Evolutionary conservation across 1,284 basidiomycete species (phyloP), one percentile per base, ranked within the genome.

Genomic region (Cryptococcus deneoformans): DNA sequence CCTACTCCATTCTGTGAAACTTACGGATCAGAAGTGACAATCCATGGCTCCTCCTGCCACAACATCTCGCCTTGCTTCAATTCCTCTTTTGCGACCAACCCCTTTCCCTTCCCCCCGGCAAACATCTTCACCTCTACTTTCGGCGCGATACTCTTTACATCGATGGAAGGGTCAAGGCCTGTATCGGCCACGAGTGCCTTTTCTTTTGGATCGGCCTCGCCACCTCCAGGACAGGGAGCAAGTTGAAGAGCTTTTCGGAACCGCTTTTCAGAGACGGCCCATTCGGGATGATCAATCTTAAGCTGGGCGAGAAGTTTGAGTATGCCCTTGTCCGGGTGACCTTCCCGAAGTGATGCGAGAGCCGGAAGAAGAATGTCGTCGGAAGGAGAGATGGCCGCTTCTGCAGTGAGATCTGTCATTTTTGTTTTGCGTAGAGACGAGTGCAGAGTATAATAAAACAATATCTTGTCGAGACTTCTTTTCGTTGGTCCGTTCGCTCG

Each of bases 261-360:
- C 12, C 90, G 83, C 70, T 90, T 91, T 75, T 92, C 90, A 72
- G 87, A 88, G 60, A 92, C 87, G 0, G 81, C 73, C 89, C 89
- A 91, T 20, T 82, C 79, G 1, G 87, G 83, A 63, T 87, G 78
- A 5, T 79, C 76, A 6, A 80, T 70, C 37, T 87, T 82, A 14
- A 92, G 77, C 10, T 84, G 79, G 2, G 82, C 79, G 58, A 89
- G 86, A 1, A 90, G 80, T 77, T 90, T 92, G 4, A 81, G 66
- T 40, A 88, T 83, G 2, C 90, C 90, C 14, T 89, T 80, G 0
- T 80, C 73, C 0, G 88, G 85, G 53, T 89, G 80, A 38, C 79
- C 75, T n/a, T 75, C 72, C 61, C 85, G 79, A 7, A 85, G 74
- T 1, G 66, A 56, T 6, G 75, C 60, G 29, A 84, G 71, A 3